Percentiles rank a stretch among this genome's conserved stretches.
Conservation (phyloP, 1,284 basidiomycete genomes). For the Austropuccinia psidii region DNA sequence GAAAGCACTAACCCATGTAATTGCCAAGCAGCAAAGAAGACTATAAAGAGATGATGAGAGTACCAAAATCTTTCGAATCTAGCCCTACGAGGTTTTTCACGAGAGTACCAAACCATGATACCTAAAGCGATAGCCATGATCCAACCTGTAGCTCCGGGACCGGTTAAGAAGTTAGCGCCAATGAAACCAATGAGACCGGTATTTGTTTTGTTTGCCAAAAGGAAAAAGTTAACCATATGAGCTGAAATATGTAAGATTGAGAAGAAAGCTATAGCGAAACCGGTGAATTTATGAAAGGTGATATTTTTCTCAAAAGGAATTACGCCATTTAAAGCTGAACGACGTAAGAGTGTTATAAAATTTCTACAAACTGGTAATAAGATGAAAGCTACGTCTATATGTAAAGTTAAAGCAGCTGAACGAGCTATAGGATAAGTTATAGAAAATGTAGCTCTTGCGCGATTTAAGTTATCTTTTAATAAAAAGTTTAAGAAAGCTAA, state of each 20-base stretch:
- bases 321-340: conserved; percentile 68
- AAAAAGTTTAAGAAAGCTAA: neutral
- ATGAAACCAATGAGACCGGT: conserved; percentile 62
- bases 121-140: conserved; percentile 67
- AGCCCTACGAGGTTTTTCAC: conserved; percentile 64
- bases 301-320: conserved; percentile 55
- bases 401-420: conserved; percentile 71
- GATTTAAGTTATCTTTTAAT: conserved; percentile 41
- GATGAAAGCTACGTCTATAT: conserved; percentile 80
- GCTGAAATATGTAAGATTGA: conserved; percentile 63
- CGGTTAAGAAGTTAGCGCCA: conserved; percentile 64
- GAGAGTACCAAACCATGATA: conserved; percentile 71
- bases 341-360: conserved; percentile 73
- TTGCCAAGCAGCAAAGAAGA: conserved; percentile 85
- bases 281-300: conserved; percentile 65
- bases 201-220: conserved; percentile 48
- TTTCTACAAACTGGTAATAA: conserved; percentile 82
- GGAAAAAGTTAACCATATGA: conserved; percentile 68
- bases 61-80: conserved; percentile 84
- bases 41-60: conserved; percentile 59
- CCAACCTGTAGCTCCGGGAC: conserved; percentile 79
- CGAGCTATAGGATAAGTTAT: conserved; percentile 59
- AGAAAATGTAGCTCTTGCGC: conserved; percentile 37
- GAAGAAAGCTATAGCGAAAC: conserved; percentile 72
- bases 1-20: conserved; percentile 53